Evolutionary conservation across 495 filamentous ascomycete species (phyloP).

Genomic region (Melanomma pulvis-pyrius): DNA sequence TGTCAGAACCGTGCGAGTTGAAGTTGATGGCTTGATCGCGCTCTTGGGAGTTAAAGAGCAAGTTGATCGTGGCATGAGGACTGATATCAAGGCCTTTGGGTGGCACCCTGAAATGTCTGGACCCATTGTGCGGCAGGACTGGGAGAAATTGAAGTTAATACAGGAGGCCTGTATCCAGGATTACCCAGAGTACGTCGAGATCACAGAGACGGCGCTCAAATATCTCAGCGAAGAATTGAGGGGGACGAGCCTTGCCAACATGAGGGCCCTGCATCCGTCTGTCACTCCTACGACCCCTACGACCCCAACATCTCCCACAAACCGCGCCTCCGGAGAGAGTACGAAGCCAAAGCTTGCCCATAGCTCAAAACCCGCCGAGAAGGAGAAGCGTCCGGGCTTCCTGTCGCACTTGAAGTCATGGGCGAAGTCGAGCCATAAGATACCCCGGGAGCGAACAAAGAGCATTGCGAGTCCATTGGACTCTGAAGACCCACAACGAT

Average conservation of each 20-base stretch:
- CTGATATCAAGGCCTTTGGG: conserved; percentile 42
- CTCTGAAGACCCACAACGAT: conserved; percentile 13
- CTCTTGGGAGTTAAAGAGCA: conserved; percentile 41
- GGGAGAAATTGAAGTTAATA: conserved; percentile 41
- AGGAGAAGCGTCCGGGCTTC: conserved; percentile 25
- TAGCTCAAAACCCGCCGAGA: background rate
- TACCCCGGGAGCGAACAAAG: conserved; percentile 3
- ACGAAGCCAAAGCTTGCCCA: background rate
- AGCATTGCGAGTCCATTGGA: conserved; percentile 8
- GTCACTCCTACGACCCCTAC: background rate
- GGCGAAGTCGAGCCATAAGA: conserved; percentile 4
- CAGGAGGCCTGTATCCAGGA: conserved; percentile 32
- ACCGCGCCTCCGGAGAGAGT: conserved; percentile 1
- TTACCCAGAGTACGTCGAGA: conserved; percentile 41
- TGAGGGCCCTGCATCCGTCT: conserved; percentile 4
- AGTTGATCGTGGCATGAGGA: conserved; percentile 42
- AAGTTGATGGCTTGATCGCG: conserved; percentile 40
- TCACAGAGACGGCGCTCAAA: conserved; percentile 29
- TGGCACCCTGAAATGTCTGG: conserved; percentile 41
- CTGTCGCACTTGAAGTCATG: conserved; percentile 16
- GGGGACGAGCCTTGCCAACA: conserved; percentile 6
- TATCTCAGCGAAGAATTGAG: conserved; percentile 31
- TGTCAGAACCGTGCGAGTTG: conserved; percentile 33
- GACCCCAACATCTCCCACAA: background rate
- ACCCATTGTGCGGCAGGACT: conserved; percentile 24